Evolutionary conservation across 2,329 filamentous ascomycete genomes (phyloP).

Genomic region (Helminthosporium solani): DNA sequence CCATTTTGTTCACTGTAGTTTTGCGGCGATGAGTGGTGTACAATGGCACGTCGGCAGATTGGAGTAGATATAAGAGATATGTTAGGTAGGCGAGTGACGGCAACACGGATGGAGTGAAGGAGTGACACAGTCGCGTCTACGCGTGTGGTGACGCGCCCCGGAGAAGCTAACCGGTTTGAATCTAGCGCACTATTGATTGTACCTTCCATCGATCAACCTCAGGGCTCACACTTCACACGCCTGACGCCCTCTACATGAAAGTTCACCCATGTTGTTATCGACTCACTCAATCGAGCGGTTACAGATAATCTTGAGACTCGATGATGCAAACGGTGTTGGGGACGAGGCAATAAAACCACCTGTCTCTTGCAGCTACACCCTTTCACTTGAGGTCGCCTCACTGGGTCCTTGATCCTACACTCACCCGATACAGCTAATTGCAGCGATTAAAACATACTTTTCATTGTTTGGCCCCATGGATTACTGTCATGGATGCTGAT

Average conservation of each 20-base stretch:
- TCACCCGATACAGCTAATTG: not conserved
- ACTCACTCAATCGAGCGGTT: not conserved
- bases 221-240: not conserved
- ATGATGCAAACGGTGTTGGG: not conserved
- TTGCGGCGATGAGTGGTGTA: slow-evolving; percentile 2
- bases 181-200: slow-evolving; percentile 10
- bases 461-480: too few relatives aligned
- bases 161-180: slow-evolving; percentile 3
- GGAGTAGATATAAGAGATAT: too few relatives aligned
- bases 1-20: slow-evolving; percentile 22
- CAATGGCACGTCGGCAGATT: slow-evolving; percentile 1
- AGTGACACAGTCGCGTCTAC: slow-evolving; percentile 27
- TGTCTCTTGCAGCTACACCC: not conserved
- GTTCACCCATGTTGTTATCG: not conserved
- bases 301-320: not conserved
- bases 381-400: not conserved
- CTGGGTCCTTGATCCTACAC: not conserved
- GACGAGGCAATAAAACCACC: not conserved
- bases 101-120: slow-evolving; percentile 3
- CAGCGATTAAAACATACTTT: not conserved
- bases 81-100: slow-evolving; percentile 6
- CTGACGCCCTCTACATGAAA: too few relatives aligned
- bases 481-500: slow-evolving; percentile 21
- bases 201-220: not conserved
- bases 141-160: slow-evolving; percentile 28